phyloP scores from a whole-genome alignment of 495 filamentous ascomycete genomes.

The Immersiella caudata region DNA sequence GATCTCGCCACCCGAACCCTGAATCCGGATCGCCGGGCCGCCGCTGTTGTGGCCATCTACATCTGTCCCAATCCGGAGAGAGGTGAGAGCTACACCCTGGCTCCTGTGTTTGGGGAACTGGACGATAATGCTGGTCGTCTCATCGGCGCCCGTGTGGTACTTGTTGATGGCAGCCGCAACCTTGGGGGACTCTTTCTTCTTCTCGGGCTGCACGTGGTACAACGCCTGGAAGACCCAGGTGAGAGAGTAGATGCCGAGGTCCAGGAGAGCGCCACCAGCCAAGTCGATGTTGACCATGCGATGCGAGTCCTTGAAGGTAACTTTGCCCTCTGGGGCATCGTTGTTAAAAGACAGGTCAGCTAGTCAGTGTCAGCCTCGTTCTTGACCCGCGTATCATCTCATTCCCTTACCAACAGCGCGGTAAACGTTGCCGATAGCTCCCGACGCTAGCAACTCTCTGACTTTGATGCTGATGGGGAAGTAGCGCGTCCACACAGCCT shows the following conservation, averaged over 20 bases:
- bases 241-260: slow-evolving; percentile 87
- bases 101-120: slow-evolving; percentile 69
- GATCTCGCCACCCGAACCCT: slow-evolving; percentile 85
- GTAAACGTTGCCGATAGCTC: slow-evolving; percentile 75
- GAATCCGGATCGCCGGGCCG: slow-evolving; percentile 76
- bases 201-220: slow-evolving; percentile 74
- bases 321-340: slow-evolving; percentile 41
- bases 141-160: slow-evolving; percentile 80
- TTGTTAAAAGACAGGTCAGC: slow-evolving; percentile 63
- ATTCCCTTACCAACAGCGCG: slow-evolving; percentile 61
- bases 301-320: slow-evolving; percentile 58
- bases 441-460: slow-evolving; percentile 66
- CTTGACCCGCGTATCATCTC: not conserved
- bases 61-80: slow-evolving; percentile 67
- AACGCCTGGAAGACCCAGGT: slow-evolving; percentile 94
- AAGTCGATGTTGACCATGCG: slow-evolving; percentile 87
- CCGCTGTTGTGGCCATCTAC: slow-evolving; percentile 63
- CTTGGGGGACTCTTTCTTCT: slow-evolving; percentile 50
- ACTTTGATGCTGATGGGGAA: slow-evolving; percentile 83
- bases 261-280: slow-evolving; percentile 82
- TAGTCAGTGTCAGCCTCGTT: slow-evolving; percentile 19
- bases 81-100: slow-evolving; percentile 79
- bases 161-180: slow-evolving; percentile 67
- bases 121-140: slow-evolving; percentile 76
- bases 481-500: slow-evolving; percentile 94